Evolutionary conservation across 2,329 filamentous ascomycete genomes (phyloP), one percentile per base, ranked within the genome.

Genomic region (Cercospora citrullina): DNA sequence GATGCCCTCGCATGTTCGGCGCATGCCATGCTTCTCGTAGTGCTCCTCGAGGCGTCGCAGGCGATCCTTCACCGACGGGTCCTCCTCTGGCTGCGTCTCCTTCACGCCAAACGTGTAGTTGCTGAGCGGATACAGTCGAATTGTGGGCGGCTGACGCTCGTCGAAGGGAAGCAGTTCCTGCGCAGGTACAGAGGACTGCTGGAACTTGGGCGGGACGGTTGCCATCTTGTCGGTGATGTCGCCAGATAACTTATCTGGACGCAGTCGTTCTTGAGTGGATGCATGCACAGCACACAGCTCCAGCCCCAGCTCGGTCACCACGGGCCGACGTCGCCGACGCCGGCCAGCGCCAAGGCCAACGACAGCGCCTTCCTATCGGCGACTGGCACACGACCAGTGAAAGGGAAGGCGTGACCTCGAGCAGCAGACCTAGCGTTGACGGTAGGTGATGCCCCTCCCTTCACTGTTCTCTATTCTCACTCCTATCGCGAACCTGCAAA

Each of bases 21-120:
- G 90, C 95, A 99, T 99, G 77, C 95, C 95, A 84, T 98, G 89
- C 71, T 90, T 86, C 31, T 87, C 85, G 80, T 96, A 99, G 82
- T 99, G 94, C 79, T 98, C 94, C 80, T 98, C 93, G n/a, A 99
- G 86, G 8, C 95, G 90, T 83, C 94, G 94, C 72, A 99, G 85
- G 2, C 95, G 91, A 66, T 95, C 94, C 66, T 97, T 88, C 2
- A 99, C 95, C 0, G 93, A 97, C 0, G 94, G 94, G 77, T 99
- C 95, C 81, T 99, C 95, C 81, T 99, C 95, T 2, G 94, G 95
- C 79, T 99, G 95, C 23, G 92, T 96, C 84, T 98, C 95, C 82
- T 99, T 99, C 69, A 96, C 96, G 71, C 94, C 94, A 77, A 99
- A 98, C 26, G 95, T 98, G 85, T 99, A 99, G 85, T 98, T 99